Base-by-base conservation (phyloP, 768 basidiomycete genomes). In the Mycena belliarum region DNA sequence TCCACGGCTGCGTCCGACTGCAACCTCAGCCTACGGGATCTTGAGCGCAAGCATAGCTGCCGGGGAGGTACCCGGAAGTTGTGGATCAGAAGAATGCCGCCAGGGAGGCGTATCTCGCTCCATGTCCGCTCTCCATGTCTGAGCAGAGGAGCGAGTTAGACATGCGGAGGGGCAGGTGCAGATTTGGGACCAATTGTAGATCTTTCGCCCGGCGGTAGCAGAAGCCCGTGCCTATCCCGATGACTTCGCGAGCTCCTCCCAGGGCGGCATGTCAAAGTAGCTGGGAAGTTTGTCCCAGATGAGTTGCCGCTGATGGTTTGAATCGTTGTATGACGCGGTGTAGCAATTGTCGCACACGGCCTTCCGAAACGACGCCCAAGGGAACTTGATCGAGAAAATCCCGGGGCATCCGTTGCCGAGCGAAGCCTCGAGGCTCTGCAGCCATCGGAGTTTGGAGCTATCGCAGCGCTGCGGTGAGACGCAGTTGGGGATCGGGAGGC, bases 121-220 rank as follows among this genome's bases (percentile, higher is more conserved):
- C 9, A 69, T 74, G 65, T 67, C 60, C 44, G 68, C 59, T 9
- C 67, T 73, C 47, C 53, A 66, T 9, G 43, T 53, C 12, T 75
- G 74, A 73, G 70, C 68, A 7, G 37, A 41, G 21, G 29, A 59
- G 21, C 51, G 51, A 15, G 29, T 50, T 26, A 59, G 49, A n/a
- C 38, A 28, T 9, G 25, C 23, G 4, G 8, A 32, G 44, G 26
- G 4, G 33, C 46, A 40, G 28, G 37, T 35, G 38, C 38, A 57
- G 42, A 63, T 63, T 20, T 73, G 72, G 71, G 71, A 74, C 26
- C 52, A 68, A 41, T 63, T 73, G 18, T 67, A n/a, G n/a, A n/a
- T n/a, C n/a, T n/a, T n/a, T n/a, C n/a, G n/a, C n/a, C n/a, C 69
- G 1, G 20, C 72, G 16, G 55, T 59, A 69, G 54, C 3, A 70